Base-by-base conservation (phyloP, 2,329 filamentous ascomycete species). In the Aspergillus proliferans region DNA sequence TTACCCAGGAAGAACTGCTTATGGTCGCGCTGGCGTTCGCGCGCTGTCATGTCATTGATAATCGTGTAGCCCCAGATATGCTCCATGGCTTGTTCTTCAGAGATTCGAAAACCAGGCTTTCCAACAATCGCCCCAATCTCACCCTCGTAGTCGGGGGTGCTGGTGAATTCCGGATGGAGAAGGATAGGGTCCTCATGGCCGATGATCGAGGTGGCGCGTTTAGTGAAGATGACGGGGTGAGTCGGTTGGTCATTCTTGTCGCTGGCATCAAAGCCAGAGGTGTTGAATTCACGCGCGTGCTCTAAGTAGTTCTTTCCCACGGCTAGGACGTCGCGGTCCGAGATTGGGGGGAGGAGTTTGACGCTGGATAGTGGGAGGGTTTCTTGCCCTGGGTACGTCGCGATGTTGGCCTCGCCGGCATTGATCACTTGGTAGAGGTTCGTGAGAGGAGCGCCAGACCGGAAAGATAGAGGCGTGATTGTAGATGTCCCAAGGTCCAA, bases 291-390 rank as follows among this genome's bases (percentile, higher is more conserved):
- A 47, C 73, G 76, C 1, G 79, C 79, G 56, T 82, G 79, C 40
- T 79, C 78, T 33, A 67, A 65, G 54, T 82, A 82, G 54, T 81
- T 82, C 58, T 82, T 80, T 24, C 78, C 77, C 2, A 82, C 76
- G 44, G 76, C 72, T 2, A 81, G 69, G 15, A 81, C 63, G 57
- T 81, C 77, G 21, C 78, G 69, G 6, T 70, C 71, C 15, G 63
- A 65, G 40, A 80, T 69, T 0, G 76, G 74, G 2, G 78, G 66
- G 0, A 79, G 66, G 0, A 79, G 58, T 50, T 68, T 71, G 19
- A 76, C 67, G 4, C 58, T 53, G 3, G 66, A 65, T 1, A 66
- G 55, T 4, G 68, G 51, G 14, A 75, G 41, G 1, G 63, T 44
- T 7, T 67, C 59, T 3, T 64, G 67, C 4, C 60, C 52, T 3